Conservation (phyloP, 371 early-diverging fungal species). For the Mucor lusitanicus region DNA sequence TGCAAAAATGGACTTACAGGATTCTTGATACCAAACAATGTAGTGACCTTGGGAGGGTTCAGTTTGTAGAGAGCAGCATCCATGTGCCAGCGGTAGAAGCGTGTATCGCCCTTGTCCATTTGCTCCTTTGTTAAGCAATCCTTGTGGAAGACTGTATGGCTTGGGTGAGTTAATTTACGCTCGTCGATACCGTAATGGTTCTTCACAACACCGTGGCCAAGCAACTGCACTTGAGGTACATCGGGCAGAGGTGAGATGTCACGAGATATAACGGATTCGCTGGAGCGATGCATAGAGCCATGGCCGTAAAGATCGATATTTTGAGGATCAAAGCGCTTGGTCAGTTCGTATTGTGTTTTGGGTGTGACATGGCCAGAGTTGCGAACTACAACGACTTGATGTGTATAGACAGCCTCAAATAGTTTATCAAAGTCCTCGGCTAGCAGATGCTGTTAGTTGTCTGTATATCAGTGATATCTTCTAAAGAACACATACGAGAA, state of each 20-base stretch:
- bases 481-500: slow-evolving; percentile 26
- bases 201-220: slow-evolving; percentile 44
- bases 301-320: slow-evolving; percentile 52
- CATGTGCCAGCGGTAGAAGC: slow-evolving; percentile 58
- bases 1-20: slow-evolving; percentile 33
- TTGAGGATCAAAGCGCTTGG: slow-evolving; percentile 48
- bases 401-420: slow-evolving; percentile 46
- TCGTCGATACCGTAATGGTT: slow-evolving; percentile 50
- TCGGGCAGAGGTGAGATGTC: slow-evolving; percentile 48
- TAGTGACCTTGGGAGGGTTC: slow-evolving; percentile 51
- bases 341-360: slow-evolving; percentile 42
- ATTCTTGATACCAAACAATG: slow-evolving; percentile 47
- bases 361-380: slow-evolving; percentile 45
- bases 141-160: slow-evolving; percentile 44
- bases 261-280: slow-evolving; percentile 45
- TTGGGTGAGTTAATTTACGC: slow-evolving; percentile 43
- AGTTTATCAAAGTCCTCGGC: slow-evolving; percentile 47
- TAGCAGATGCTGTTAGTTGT: not conserved
- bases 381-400: slow-evolving; percentile 48
- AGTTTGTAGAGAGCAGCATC: slow-evolving; percentile 52
- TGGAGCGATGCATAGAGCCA: slow-evolving; percentile 41
- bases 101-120: slow-evolving; percentile 42
- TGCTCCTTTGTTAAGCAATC: slow-evolving; percentile 38
- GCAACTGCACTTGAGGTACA: slow-evolving; percentile 48
- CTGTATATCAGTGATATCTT: not conserved